Conservation (phyloP, 108 stramenopile genomes). For the Cyclotella atomus region DNA sequence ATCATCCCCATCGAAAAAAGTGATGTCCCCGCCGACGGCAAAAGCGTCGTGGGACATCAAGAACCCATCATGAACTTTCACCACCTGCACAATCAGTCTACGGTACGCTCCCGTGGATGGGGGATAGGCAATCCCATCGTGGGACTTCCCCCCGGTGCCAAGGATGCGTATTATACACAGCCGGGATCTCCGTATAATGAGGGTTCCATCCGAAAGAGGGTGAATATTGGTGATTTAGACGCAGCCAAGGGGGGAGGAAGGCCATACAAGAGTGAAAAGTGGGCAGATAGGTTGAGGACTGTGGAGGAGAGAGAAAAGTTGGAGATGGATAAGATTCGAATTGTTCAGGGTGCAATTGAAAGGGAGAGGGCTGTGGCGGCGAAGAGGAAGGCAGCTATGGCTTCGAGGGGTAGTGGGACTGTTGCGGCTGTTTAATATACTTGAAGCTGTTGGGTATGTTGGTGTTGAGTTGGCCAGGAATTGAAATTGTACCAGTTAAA, state of each 20-base stretch:
- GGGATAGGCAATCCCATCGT: constrained; percentile 88
- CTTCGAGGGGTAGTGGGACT: constrained; percentile 36
- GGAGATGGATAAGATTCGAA: constrained; percentile 30
- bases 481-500: too few species aligned
- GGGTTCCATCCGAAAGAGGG: constrained; percentile 64
- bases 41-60: constrained; percentile 82
- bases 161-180: constrained; percentile 92
- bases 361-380: constrained; percentile 33
- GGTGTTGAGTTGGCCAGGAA: too few species aligned
- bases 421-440: too few species aligned
- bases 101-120: constrained; percentile 87
- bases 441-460: too few species aligned
- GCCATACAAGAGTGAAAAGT: constrained; percentile 87
- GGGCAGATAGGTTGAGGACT: constrained; percentile 85
- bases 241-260: constrained; percentile 78
- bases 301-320: constrained; percentile 71
- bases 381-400: constrained; percentile 40
- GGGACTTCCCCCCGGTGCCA: constrained; percentile 71
- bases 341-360: constrained; percentile 27
- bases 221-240: constrained; percentile 82
- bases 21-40: constrained; percentile 55
- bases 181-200: constrained; percentile 94
- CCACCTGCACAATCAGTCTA: constrained; percentile 84
- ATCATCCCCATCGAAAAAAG: constrained; percentile 61
- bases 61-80: constrained; percentile 76